phyloP scores from a whole-genome alignment of 495 filamentous ascomycete species.

The Darksidea phi region DNA sequence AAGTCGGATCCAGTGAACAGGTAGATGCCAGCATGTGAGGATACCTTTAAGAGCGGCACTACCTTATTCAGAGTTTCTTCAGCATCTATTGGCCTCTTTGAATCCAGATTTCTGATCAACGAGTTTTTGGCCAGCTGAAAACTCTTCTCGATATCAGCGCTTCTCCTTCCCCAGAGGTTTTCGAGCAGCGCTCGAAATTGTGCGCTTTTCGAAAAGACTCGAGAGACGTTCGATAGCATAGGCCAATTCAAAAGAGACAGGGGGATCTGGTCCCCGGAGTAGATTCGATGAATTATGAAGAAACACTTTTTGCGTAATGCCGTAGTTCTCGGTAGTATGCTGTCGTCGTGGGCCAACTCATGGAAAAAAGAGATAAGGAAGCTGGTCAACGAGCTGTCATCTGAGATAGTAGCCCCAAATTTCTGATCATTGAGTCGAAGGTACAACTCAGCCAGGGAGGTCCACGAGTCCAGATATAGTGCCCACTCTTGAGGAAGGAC shows the following conservation, averaged over 20 bases:
- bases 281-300: constrained; percentile 53
- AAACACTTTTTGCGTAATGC: constrained; percentile 62
- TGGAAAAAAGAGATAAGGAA: constrained; percentile 65
- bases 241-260: constrained; percentile 52
- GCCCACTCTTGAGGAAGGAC: constrained; percentile 73
- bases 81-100: constrained; percentile 37
- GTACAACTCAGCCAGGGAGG: constrained; percentile 60
- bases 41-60: constrained; percentile 54
- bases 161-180: constrained; percentile 49
- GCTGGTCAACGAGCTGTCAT: constrained; percentile 51
- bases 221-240: constrained; percentile 58
- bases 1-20: constrained; percentile 84
- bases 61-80: constrained; percentile 51
- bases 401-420: constrained; percentile 52
- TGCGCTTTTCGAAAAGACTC: constrained; percentile 55
- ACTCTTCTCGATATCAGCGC: constrained; percentile 44
- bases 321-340: constrained; percentile 50
- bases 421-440: constrained; percentile 56
- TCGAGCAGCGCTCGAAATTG: constrained; percentile 46
- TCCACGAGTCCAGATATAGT: constrained; percentile 74
- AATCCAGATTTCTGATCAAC: constrained; percentile 54
- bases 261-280: constrained; percentile 50
- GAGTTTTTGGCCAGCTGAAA: constrained; percentile 51
- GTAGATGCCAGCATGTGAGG: constrained; percentile 54
- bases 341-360: constrained; percentile 45